These are phyloP conservation scores for Pseudogymnoascus sp. DNA, from an alignment of 2,329 filamentous ascomycete species.

Conservation along the genomic window DNA sequence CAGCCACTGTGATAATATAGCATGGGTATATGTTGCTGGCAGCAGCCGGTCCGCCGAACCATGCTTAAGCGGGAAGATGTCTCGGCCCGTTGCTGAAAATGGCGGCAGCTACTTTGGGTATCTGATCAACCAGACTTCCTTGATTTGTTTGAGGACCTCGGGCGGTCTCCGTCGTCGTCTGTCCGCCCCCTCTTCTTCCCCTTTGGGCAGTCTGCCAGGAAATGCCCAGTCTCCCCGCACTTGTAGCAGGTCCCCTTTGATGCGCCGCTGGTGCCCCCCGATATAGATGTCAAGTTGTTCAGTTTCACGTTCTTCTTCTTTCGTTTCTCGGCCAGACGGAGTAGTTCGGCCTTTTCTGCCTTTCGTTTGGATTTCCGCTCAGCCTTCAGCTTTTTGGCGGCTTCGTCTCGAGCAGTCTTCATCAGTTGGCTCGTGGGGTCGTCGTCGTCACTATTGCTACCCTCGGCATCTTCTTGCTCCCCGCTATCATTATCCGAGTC, in stretches of 20 bases:
- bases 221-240: conserved; percentile 58
- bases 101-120: background rate
- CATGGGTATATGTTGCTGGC: conserved; percentile 3
- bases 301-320: conserved; percentile 62
- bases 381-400: conserved; percentile 35
- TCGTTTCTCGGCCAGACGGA: conserved; percentile 50
- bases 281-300: conserved; percentile 57
- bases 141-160: conserved; percentile 8
- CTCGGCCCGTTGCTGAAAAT: background rate
- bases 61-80: background rate
- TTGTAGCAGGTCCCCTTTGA: conserved; percentile 44
- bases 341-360: conserved; percentile 40
- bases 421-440: conserved; percentile 37
- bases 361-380: conserved; percentile 42
- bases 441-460: conserved; percentile 33
- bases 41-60: conserved; percentile 1
- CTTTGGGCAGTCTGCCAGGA: conserved; percentile 48
- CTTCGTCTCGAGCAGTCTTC: conserved; percentile 38
- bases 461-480: conserved; percentile 25
- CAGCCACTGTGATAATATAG: background rate
- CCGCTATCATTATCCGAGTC: conserved; percentile 29
- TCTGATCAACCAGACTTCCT: conserved; percentile 3
- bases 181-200: conserved; percentile 21
- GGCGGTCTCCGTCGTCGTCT: conserved; percentile 6
- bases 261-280: conserved; percentile 38